These are phyloP conservation scores for Suhomyces atakaporum DNA, from an alignment of 1,139 yeast genomes.

Conservation along the genomic window DNA sequence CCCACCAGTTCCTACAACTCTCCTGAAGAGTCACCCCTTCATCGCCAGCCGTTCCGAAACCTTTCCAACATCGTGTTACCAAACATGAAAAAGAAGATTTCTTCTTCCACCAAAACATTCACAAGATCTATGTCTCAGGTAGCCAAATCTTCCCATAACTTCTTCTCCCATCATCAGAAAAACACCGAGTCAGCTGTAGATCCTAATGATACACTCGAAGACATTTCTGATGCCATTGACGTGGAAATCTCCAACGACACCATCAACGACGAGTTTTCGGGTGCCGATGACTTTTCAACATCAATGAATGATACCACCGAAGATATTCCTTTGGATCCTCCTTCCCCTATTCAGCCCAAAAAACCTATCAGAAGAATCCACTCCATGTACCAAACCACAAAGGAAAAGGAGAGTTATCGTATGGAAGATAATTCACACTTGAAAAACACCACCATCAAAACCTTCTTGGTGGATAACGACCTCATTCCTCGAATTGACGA, in stretches of 20 bases:
- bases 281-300: neutral
- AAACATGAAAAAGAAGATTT: conserved; percentile 23
- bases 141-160: conserved; percentile 10
- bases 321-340: neutral
- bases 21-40: conserved; percentile 33
- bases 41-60: conserved; percentile 30
- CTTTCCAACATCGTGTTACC: conserved; percentile 29
- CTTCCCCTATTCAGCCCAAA: conserved; percentile 9
- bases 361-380: conserved; percentile 57
- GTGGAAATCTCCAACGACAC: no score
- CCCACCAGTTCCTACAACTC: conserved; percentile 35
- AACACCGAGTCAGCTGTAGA: no score
- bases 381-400: conserved; percentile 59
- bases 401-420: conserved; percentile 34
- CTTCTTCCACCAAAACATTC: conserved; percentile 21
- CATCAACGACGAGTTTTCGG: conserved; percentile 1
- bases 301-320: neutral
- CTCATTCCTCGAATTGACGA: conserved; percentile 74
- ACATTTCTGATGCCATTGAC: no score
- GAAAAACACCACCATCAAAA: conserved; percentile 41
- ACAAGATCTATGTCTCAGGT: conserved; percentile 25
- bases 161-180: conserved; percentile 5
- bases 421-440: conserved; percentile 44
- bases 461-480: conserved; percentile 58
- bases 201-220: no score